These are phyloP conservation scores for Pythium sp. DNA, from an alignment of 352 stramenopile genomes.

Conservation along the genomic window DNA sequence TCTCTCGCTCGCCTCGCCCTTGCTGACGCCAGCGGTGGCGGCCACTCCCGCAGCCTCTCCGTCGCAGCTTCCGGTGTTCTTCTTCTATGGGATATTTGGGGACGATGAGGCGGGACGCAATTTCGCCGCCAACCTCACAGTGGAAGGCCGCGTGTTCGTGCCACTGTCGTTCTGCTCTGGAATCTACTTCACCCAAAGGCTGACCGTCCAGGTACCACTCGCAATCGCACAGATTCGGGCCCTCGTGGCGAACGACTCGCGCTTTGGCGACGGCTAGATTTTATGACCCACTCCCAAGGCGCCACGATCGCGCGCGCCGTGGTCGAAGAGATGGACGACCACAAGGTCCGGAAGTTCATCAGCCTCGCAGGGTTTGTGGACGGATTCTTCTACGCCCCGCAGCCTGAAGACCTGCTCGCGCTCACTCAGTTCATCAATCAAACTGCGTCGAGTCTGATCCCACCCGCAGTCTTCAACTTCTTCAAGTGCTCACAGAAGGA, in stretches of 20 bases:
- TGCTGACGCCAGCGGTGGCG: too few relatives aligned
- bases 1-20: too few relatives aligned
- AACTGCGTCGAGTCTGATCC: too few relatives aligned
- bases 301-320: constrained; percentile 3
- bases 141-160: constrained; percentile 24
- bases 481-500: too few relatives aligned
- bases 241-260: constrained; percentile 12
- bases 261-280: constrained; percentile 31
- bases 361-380: constrained; percentile 8
- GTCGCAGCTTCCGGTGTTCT: constrained; percentile 28
- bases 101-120: constrained; percentile 18
- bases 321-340: constrained; percentile 20
- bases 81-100: constrained; percentile 30
- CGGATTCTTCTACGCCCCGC: constrained; percentile 12
- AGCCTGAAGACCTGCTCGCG: background rate
- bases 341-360: constrained; percentile 15
- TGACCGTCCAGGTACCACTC: constrained; percentile 23
- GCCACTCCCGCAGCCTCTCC: too few relatives aligned
- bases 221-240: constrained; percentile 22
- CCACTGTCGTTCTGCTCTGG: constrained; percentile 29
- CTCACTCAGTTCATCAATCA: too few relatives aligned
- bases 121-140: constrained; percentile 25
- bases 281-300: constrained; percentile 37
- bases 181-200: constrained; percentile 13
- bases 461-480: too few relatives aligned